phyloP scores from a whole-genome alignment of 306 rosid genomes.

The Inga laurina region DNA sequence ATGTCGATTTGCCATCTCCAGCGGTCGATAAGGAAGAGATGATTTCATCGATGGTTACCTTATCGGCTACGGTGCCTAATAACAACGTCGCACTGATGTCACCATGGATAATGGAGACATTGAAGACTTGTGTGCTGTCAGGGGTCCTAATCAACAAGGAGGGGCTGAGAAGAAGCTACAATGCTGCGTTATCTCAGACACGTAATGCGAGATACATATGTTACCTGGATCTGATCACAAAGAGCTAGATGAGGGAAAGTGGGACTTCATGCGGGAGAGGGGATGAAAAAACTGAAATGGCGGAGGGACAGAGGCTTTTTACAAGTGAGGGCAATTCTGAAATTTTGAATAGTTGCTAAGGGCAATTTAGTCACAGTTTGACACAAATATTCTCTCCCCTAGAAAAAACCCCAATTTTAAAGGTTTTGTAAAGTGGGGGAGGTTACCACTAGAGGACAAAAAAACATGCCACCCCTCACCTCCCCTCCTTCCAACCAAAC shows the following conservation, averaged over 20 bases:
- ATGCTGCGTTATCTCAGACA: conserved; percentile 81
- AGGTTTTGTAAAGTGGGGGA: too few species aligned
- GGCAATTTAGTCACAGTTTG: too few species aligned
- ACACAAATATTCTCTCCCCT: too few species aligned
- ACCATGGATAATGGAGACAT: conserved; percentile 66
- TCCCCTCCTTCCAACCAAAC: too few species aligned
- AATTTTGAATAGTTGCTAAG: too few species aligned
- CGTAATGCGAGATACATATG: conserved; percentile 92
- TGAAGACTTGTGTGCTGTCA: conserved; percentile 65
- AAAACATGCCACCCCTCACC: too few species aligned
- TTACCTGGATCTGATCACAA: conserved; percentile 61
- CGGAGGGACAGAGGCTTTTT: too few species aligned
- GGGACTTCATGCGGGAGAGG: too few species aligned
- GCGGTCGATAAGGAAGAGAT: conserved; percentile 39
- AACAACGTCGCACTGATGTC: conserved; percentile 43
- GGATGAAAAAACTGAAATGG: too few species aligned
- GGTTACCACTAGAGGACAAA: too few species aligned
- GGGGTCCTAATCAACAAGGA: conserved; percentile 77
- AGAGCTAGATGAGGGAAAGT: conserved; percentile 13
- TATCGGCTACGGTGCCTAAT: conserved; percentile 48
- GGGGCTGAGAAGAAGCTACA: conserved; percentile 59
- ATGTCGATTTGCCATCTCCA: conserved; percentile 53
- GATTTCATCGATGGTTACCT: conserved; percentile 53
- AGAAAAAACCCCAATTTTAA: too few species aligned
- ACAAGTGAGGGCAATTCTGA: too few species aligned